A percentile compares a stretch with the other conserved stretches of the same genome.
Evolutionary conservation across 139 green algal genomes (phyloP).

Genomic region (Chlorella sp.): DNA sequence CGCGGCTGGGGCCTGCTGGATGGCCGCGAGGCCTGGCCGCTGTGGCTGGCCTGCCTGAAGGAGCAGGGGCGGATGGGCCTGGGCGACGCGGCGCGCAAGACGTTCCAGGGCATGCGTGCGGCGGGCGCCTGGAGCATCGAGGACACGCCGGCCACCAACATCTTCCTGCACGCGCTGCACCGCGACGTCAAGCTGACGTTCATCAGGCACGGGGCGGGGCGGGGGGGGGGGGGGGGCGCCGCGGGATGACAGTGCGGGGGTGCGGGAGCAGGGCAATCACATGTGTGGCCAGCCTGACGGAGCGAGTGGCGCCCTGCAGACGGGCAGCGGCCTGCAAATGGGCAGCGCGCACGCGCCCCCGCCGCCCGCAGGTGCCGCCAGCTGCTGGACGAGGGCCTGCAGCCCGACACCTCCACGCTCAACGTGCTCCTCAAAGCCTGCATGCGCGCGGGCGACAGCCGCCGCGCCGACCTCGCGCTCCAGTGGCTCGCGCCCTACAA

Average conservation of each 20-base stretch:
- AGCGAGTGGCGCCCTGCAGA: neutral
- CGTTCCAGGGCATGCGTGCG: conserved; percentile 26
- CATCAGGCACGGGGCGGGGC: neutral
- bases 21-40: neutral
- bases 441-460: conserved; percentile 34
- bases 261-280: neutral
- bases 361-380: conserved; percentile 27
- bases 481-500: too few species aligned
- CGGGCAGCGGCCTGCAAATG: neutral
- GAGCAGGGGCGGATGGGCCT: conserved; percentile 22
- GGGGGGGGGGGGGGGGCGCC: neutral
- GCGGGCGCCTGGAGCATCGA: conserved; percentile 14
- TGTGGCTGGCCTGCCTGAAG: conserved; percentile 31
- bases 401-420: conserved; percentile 58
- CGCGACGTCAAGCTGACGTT: conserved; percentile 21
- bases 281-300: conserved; percentile 1
- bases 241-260: neutral
- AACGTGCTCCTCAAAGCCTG: conserved; percentile 64
- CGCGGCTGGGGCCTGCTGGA: neutral
- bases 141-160: conserved; percentile 29
- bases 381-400: conserved; percentile 46
- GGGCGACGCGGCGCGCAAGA: neutral
- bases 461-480: conserved; percentile 50
- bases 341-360: neutral
- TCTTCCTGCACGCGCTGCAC: conserved; percentile 36